phyloP scores from a whole-genome alignment of 1,284 basidiomycete species.

The Fomes fomentarius region DNA sequence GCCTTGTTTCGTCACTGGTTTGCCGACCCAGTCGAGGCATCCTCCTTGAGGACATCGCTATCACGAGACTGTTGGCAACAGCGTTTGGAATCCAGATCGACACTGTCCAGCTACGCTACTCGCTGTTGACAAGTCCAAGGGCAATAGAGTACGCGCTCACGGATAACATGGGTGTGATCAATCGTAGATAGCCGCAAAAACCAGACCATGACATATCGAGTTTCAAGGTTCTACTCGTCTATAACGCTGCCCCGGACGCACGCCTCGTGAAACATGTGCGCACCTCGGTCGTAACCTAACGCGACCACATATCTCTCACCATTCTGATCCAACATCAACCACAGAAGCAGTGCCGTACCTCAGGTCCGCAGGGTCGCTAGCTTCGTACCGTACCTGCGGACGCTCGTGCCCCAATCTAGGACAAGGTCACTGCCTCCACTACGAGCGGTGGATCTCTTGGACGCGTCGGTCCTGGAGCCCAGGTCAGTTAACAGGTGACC shows the following conservation, averaged over 20 bases:
- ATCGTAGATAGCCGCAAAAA: neutral
- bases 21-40: neutral
- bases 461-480: no score
- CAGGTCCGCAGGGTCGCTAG: neutral
- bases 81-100: neutral
- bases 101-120: no score
- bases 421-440: slow-evolving; percentile 1
- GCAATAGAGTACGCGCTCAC: no score
- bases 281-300: no score
- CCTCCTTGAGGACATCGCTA: neutral
- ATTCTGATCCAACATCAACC: no score
- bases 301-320: no score
- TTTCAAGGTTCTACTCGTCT: no score
- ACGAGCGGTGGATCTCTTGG: neutral
- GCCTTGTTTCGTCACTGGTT: neutral
- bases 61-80: neutral
- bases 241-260: no score
- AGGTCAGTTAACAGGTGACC: neutral
- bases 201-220: neutral
- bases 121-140: no score
- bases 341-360: neutral
- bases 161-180: no score
- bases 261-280: no score
- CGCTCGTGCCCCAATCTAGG: neutral
- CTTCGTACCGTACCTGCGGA: neutral